Conservation (phyloP, 495 filamentous ascomycete genomes). For the Astrothelium macrocarpum region DNA sequence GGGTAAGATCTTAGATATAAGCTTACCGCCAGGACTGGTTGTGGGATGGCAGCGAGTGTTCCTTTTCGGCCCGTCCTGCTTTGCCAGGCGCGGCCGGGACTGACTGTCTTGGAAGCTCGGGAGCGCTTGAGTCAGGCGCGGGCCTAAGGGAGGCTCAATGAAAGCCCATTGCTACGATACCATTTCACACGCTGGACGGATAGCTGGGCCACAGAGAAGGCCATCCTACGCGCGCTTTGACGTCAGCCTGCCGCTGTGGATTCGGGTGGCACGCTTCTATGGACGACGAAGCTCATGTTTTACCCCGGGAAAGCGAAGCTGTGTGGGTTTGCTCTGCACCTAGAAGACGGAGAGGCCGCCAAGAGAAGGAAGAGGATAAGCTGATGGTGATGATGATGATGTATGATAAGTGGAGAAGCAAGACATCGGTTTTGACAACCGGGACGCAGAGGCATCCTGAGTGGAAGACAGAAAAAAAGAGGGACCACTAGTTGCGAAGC, state of each 20-base stretch:
- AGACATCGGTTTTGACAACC: background rate
- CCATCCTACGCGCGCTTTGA: background rate
- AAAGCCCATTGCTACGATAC: background rate
- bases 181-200: background rate
- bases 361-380: background rate
- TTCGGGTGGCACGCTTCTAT: background rate
- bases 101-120: background rate
- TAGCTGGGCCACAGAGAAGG: background rate
- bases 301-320: background rate
- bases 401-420: background rate
- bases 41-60: background rate
- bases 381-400: too few relatives aligned
- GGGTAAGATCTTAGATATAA: constrained; percentile 7
- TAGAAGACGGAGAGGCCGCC: background rate
- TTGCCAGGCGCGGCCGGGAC: background rate
- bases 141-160: background rate
- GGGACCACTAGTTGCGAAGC: background rate
- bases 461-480: too few relatives aligned
- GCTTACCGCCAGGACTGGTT: constrained; percentile 1
- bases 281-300: background rate
- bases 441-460: background rate
- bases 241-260: background rate
- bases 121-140: constrained; percentile 1
- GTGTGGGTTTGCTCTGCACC: background rate
- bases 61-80: background rate